Evolutionary conservation across 169 alveolate genomes (phyloP).

Genomic region (Plasmodium gaboni): DNA sequence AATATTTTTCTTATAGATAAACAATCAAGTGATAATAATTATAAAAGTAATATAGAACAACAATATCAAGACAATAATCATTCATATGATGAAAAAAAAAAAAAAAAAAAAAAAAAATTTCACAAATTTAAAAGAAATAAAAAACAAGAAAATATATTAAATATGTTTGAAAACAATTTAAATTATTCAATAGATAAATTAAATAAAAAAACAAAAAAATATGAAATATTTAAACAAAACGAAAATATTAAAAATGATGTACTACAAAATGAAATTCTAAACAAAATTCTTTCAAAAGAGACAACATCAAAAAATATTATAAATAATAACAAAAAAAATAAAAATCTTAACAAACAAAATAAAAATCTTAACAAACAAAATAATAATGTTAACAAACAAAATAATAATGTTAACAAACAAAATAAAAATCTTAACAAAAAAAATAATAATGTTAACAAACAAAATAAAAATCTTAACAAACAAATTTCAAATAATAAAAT

Average conservation of each 20-base stretch:
- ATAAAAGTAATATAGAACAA: neutral
- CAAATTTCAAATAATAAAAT: neutral
- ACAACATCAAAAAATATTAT: neutral
- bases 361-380: too few species aligned
- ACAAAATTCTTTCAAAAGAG: conserved; percentile 13
- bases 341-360: neutral
- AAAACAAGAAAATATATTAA: conserved; percentile 35
- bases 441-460: neutral
- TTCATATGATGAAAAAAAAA: too few species aligned
- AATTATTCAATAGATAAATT: conserved; percentile 45
- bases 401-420: too few species aligned
- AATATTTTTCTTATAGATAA: neutral
- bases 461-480: neutral
- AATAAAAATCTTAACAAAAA: neutral
- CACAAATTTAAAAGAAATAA: neutral
- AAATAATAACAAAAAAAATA: neutral
- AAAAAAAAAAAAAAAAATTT: neutral
- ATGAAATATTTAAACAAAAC: conserved; percentile 34
- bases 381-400: neutral
- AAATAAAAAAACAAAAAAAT: conserved; percentile 43
- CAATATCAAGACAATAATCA: neutral
- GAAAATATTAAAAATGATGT: conserved; percentile 16
- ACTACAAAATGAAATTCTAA: conserved; percentile 21
- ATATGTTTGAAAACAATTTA: conserved; percentile 45
- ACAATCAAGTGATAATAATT: neutral